A percentile compares a stretch with the other conserved stretches of the same genome.
phyloP scores from a whole-genome alignment of 2,329 filamentous ascomycete species.

The Colletotrichum tabaci region DNA sequence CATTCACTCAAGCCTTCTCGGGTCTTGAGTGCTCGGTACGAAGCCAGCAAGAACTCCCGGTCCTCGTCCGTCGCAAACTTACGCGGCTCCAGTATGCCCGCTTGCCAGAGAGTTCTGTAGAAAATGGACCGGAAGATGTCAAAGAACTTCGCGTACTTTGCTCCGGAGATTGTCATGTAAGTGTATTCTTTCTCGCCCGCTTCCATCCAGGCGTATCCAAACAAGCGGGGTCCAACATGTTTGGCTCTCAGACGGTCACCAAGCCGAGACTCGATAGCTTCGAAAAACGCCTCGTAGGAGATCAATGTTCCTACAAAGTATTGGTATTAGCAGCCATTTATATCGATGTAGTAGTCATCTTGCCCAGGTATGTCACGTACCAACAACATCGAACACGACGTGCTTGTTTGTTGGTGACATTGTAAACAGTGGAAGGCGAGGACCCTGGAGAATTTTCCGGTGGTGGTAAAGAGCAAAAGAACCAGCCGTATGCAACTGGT shows the following conservation, averaged over 20 bases:
- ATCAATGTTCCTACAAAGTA: constrained; percentile 54
- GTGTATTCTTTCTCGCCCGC: constrained; percentile 65
- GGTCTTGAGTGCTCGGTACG: constrained; percentile 54
- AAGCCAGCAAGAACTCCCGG: constrained; percentile 54
- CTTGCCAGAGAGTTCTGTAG: constrained; percentile 62
- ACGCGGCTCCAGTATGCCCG: constrained; percentile 60
- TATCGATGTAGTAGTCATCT: too few species aligned
- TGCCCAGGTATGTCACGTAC: constrained; percentile 39
- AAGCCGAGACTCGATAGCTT: constrained; percentile 57
- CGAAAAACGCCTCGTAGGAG: constrained; percentile 61
- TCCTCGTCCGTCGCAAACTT: constrained; percentile 60
- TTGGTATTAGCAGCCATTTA: too few species aligned
- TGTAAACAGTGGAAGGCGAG: too few species aligned
- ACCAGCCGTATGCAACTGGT: too few species aligned
- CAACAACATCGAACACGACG: constrained; percentile 67
- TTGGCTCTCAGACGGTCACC: constrained; percentile 56
- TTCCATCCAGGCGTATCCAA: constrained; percentile 64
- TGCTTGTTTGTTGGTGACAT: constrained; percentile 52
- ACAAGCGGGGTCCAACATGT: constrained; percentile 57
- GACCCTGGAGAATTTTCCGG: too few species aligned
- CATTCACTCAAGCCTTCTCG: constrained; percentile 58
- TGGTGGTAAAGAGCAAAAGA: too few species aligned
- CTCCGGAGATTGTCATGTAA: constrained; percentile 60
- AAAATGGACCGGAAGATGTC: constrained; percentile 62
- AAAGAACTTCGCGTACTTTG: constrained; percentile 58